Evolutionary conservation across 1,284 basidiomycete species (phyloP), one percentile per base, ranked within the genome.

Genomic region (Marasmius tenuissimus): DNA sequence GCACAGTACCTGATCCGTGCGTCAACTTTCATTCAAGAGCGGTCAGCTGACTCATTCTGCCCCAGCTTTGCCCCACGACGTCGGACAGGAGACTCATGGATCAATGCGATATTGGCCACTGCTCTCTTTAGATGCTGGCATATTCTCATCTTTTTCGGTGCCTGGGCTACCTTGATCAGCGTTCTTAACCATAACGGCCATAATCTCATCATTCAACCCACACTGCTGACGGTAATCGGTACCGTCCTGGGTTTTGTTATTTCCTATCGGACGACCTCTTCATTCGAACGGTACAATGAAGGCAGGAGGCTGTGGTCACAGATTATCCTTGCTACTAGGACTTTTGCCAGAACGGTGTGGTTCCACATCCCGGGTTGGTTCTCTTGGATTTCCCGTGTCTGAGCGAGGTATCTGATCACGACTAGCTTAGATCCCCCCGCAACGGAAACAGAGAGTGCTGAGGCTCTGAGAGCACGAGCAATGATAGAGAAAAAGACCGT

Each of bases 221-320:
- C 85, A 1, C 74, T 88, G 22, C 74, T 89, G 58, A 88, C 86
- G 48, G 85, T 87, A 11, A 71, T 86, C 49, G 86, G 87, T 78
- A 87, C 85, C 7, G 85, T 88, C 0, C 76, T 87, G 10, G 86
- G 85, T 80, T 87, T 89, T 65, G 81, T 88, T 42, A 82, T 89
- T 58, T 85, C 85, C 0, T 86, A 85, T 70, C 77, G 89, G 42
- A 92, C 90, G 0, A 91, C 88, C 2, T 88, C 89, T 2, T 89
- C 89, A 20, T 92, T 91, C 68, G 89, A 91, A 68, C 77, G 88
- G 20, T 88, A 92, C 73, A 87, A 86, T 66, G 90, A 93, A 68
- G 90, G 90, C 4, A 77, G 90, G 50, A 74, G 81, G 52, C 75
- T 87, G 27, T 93, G 90, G 90, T 86, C 86, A 4, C 81, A 86